Percentiles rank a stretch among this genome's conserved stretches.
Evolutionary conservation across 805 yeast species (phyloP).

Genomic region (Candida ovalis): DNA sequence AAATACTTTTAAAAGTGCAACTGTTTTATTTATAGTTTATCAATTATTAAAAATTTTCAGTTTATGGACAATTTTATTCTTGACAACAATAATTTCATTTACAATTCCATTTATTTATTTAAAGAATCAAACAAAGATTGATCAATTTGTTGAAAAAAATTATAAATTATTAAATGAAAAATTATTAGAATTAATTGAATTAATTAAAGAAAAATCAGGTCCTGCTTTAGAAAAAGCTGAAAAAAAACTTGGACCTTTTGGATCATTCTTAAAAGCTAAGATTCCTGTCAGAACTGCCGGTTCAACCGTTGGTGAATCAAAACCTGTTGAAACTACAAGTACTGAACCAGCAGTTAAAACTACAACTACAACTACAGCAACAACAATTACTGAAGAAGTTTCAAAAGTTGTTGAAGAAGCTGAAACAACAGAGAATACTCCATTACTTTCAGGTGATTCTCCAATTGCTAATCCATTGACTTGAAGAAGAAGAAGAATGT

Average conservation of each 20-base stretch:
- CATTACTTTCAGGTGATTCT: background rate
- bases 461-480: background rate
- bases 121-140: conserved; percentile 73
- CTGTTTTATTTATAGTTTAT: conserved; percentile 58
- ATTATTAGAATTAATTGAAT: conserved; percentile 38
- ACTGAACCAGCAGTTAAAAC: conserved; percentile 6
- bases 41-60: conserved; percentile 74
- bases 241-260: conserved; percentile 64
- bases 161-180: conserved; percentile 47
- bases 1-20: conserved; percentile 70
- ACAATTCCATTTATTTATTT: conserved; percentile 72
- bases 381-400: conserved; percentile 9
- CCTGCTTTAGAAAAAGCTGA: conserved; percentile 59
- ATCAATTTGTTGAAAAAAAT: conserved; percentile 50
- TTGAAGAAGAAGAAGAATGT: background rate
- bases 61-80: conserved; percentile 59
- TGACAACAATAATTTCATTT: conserved; percentile 60
- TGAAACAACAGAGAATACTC: conserved; percentile 1
- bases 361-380: conserved; percentile 6
- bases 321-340: too few relatives aligned
- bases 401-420: background rate
- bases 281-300: conserved; percentile 68
- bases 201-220: conserved; percentile 40
- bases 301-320: conserved; percentile 49
- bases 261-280: conserved; percentile 52